A percentile compares a stretch with the other conserved stretches of the same genome.
Evolutionary conservation across 768 basidiomycete genomes (phyloP).

Genomic region (Kwoniella sp.): DNA sequence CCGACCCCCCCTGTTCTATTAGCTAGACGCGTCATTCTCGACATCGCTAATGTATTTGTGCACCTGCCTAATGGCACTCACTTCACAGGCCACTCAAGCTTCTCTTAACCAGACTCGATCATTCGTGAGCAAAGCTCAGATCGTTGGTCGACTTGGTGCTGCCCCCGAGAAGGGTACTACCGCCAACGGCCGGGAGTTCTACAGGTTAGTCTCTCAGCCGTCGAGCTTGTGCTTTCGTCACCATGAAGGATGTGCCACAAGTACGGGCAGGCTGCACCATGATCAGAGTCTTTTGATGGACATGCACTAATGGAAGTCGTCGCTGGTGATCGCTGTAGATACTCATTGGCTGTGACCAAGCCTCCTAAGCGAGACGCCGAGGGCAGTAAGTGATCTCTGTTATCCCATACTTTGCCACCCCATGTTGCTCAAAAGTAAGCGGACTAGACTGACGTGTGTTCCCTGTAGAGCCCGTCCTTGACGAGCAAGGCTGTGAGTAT

Average conservation of each 20-base stretch:
- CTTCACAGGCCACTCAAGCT: conserved; percentile 9
- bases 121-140: conserved; percentile 27
- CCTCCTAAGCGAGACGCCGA: conserved; percentile 27
- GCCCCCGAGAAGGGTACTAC: conserved; percentile 23
- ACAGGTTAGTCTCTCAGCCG: conserved; percentile 29
- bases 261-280: neutral
- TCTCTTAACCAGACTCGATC: conserved; percentile 19
- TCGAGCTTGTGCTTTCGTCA: too few species aligned
- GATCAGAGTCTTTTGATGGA: neutral
- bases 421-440: too few species aligned
- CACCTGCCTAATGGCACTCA: neutral
- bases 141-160: conserved; percentile 32
- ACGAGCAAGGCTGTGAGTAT: conserved; percentile 29
- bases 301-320: too few species aligned
- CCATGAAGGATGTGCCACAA: neutral
- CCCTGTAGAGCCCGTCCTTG: conserved; percentile 24
- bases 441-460: too few species aligned
- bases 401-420: neutral
- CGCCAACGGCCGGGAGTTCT: conserved; percentile 19
- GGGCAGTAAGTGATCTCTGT: conserved; percentile 20
- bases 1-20: neutral
- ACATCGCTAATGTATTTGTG: neutral
- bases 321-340: too few species aligned
- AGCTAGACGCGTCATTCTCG: conserved; percentile 4
- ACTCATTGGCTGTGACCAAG: conserved; percentile 22